These are phyloP conservation scores for Fusarium lateritium DNA, from an alignment of 2,329 filamentous ascomycete species.

Conservation along the genomic window DNA sequence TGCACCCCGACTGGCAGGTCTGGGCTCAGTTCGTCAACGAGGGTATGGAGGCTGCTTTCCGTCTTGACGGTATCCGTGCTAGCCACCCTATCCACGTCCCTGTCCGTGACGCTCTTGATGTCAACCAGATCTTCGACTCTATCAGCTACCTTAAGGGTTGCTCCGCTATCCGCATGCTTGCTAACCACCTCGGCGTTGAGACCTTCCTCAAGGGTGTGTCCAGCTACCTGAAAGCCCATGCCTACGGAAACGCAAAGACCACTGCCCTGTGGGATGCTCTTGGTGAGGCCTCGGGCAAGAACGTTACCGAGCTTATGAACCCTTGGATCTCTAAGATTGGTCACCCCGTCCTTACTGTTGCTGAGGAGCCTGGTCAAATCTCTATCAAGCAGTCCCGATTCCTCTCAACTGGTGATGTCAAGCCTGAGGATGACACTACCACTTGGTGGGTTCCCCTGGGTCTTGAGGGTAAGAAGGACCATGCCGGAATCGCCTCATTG, in stretches of 20 bases:
- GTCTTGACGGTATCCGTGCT: constrained; percentile 88
- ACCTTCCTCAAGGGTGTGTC: constrained; percentile 92
- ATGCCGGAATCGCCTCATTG: constrained; percentile 72
- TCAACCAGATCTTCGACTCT: constrained; percentile 97
- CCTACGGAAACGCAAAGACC: constrained; percentile 92
- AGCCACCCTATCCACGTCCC: constrained; percentile 98
- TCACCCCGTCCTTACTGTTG: constrained; percentile 89
- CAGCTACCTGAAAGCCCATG: constrained; percentile 88
- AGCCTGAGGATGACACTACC: constrained; percentile 90
- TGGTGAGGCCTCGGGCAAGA: constrained; percentile 87
- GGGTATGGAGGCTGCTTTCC: constrained; percentile 91
- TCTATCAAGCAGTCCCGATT: constrained; percentile 89
- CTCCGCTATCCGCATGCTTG: constrained; percentile 96
- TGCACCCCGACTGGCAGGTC: constrained; percentile 97
- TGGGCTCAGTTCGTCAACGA: constrained; percentile 99
- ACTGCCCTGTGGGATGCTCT: constrained; percentile 92
- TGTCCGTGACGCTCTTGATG: constrained; percentile 92
- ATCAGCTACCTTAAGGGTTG: constrained; percentile 98
- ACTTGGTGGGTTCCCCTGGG: constrained; percentile 96
- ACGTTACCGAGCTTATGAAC: constrained; percentile 90
- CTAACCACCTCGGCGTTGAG: constrained; percentile 87
- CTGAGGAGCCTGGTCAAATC: constrained; percentile 87
- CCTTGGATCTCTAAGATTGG: constrained; percentile 97
- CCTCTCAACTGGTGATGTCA: constrained; percentile 91
- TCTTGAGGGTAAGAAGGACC: constrained; percentile 80